Conservation (phyloP, 768 basidiomycete genomes). For the Mycena leptocephala region DNA sequence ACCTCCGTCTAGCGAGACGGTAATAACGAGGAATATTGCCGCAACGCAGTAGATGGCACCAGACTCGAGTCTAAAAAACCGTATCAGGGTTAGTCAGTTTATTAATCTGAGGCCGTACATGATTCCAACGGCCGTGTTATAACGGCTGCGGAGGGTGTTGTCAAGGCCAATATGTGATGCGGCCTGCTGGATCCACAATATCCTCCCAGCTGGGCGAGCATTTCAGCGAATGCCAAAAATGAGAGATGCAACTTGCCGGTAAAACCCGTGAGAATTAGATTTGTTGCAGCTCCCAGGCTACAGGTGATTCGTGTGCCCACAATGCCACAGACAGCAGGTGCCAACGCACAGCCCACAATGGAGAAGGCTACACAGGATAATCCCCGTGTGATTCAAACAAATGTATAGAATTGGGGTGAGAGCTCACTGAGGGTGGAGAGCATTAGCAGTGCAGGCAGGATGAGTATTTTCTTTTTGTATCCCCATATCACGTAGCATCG, state of each 20-base stretch:
- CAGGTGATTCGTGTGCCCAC: neutral
- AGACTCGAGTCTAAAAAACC: no score
- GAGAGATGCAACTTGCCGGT: neutral
- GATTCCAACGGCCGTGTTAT: neutral
- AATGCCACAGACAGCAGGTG: neutral
- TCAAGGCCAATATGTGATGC: neutral
- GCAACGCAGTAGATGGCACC: neutral
- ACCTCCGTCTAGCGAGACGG: neutral
- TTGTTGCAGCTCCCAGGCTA: neutral
- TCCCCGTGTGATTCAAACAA: no score
- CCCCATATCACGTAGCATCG: conserved; percentile 10
- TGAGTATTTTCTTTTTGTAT: neutral
- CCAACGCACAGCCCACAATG: neutral
- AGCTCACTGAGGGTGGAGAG: neutral
- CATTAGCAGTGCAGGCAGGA: neutral
- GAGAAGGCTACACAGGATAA: neutral
- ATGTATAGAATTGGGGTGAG: no score
- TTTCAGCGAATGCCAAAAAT: neutral
- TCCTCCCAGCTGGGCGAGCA: neutral
- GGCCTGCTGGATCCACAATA: neutral
- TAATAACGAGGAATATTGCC: neutral
- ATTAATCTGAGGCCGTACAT: neutral
- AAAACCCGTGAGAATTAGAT: neutral
- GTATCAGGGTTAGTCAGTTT: neutral
- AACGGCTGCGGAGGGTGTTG: neutral